Percentiles rank a stretch among this genome's conserved stretches.
Evolutionary conservation across 1,284 basidiomycete genomes (phyloP).

Genomic region (Athelia sp.): DNA sequence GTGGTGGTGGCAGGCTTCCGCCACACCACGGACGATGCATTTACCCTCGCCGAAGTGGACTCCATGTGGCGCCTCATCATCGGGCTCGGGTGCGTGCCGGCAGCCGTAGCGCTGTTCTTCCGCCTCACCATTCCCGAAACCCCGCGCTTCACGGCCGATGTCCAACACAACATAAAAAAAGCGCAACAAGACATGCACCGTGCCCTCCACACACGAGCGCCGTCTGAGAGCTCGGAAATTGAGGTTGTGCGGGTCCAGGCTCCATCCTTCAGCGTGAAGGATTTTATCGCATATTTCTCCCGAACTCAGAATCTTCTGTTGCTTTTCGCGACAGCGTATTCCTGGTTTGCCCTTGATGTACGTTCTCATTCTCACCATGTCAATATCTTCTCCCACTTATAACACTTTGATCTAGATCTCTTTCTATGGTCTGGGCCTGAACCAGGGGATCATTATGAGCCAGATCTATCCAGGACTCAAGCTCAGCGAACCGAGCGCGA

Average conservation of each 20-base stretch:
- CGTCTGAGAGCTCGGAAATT: constrained; percentile 36
- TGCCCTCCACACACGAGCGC: constrained; percentile 38
- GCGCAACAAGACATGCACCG: constrained; percentile 48
- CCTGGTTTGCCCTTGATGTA: constrained; percentile 65
- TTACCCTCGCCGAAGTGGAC: constrained; percentile 30
- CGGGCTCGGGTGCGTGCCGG: constrained; percentile 49
- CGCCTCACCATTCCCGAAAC: constrained; percentile 56
- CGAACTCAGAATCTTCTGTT: constrained; percentile 40
- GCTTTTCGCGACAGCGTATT: constrained; percentile 42
- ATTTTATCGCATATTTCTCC: constrained; percentile 43
- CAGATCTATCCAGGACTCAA: constrained; percentile 49
- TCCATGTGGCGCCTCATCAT: constrained; percentile 43
- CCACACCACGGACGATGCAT: constrained; percentile 44
- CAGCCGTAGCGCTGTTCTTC: constrained; percentile 48
- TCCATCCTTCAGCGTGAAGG: constrained; percentile 39
- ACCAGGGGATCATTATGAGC: constrained; percentile 66
- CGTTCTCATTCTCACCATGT: constrained; percentile 13
- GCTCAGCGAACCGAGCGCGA: constrained; percentile 43
- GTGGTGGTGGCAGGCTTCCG: constrained; percentile 45
- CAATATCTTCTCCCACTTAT: background rate
- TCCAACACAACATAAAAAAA: constrained; percentile 58
- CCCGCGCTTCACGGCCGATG: constrained; percentile 68
- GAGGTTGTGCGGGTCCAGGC: constrained; percentile 37
- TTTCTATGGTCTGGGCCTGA: constrained; percentile 83
- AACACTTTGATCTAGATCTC: constrained; percentile 52